These are phyloP conservation scores for Penicillium sp. DNA, from an alignment of 2,329 filamentous ascomycete genomes.

Conservation along the genomic window DNA sequence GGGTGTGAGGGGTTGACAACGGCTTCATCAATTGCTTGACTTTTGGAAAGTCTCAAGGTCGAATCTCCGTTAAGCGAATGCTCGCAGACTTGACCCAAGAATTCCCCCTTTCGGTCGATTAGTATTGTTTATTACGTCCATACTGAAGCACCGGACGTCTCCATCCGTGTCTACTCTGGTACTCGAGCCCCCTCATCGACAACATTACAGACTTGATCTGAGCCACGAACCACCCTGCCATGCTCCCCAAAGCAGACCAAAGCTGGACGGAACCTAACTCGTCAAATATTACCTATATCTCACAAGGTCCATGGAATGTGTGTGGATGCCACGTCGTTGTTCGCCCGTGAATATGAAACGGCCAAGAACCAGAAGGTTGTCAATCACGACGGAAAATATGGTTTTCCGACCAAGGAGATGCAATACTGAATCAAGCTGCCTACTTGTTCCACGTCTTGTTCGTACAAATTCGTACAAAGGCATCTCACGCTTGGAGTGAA, in stretches of 20 bases:
- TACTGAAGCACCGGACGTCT: neutral
- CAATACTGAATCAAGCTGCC: too few species aligned
- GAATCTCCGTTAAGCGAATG: neutral
- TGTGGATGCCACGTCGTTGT: too few species aligned
- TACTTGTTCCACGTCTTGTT: too few species aligned
- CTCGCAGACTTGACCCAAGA: neutral
- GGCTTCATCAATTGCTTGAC: neutral
- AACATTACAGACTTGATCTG: neutral
- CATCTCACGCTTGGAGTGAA: too few species aligned
- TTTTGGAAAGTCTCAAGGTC: neutral
- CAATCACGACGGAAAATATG: too few species aligned
- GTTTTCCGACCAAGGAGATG: too few species aligned
- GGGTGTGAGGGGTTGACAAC: conserved; percentile 26
- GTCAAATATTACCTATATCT: too few species aligned
- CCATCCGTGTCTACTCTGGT: neutral
- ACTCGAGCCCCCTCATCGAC: neutral
- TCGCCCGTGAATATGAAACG: too few species aligned
- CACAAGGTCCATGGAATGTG: too few species aligned
- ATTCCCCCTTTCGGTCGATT: neutral
- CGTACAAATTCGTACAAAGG: too few species aligned
- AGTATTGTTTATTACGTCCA: neutral
- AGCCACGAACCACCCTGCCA: neutral
- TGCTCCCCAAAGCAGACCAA: neutral
- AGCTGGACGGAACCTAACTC: too few species aligned
- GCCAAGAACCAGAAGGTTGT: too few species aligned